phyloP scores from a whole-genome alignment of 495 filamentous ascomycete genomes.

The Podospora pseudocomata region DNA sequence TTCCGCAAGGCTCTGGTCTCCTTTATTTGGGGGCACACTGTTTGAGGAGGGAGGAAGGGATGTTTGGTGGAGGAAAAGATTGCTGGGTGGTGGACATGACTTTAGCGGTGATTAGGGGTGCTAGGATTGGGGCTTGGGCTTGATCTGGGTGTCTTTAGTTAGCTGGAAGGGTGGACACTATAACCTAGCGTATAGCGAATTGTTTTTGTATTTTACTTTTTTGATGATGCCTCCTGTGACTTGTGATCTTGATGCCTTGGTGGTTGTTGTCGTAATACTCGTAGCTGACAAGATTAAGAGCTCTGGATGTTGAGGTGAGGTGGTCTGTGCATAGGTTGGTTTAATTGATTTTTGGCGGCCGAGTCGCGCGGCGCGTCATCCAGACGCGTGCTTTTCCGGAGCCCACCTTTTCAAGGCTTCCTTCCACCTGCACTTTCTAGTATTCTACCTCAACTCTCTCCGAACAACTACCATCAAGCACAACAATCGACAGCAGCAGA shows the following conservation, averaged over 20 bases:
- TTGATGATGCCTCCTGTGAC: background rate
- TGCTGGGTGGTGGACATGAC: background rate
- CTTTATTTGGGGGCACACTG: background rate
- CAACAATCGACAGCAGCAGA: background rate
- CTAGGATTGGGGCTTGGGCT: background rate
- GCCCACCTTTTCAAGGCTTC: background rate
- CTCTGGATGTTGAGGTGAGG: background rate
- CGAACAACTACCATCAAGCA: background rate
- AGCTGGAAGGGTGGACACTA: background rate
- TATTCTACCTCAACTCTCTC: background rate
- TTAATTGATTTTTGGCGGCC: slow-evolving; percentile 23
- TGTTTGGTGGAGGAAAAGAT: background rate
- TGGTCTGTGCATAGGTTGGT: slow-evolving; percentile 1
- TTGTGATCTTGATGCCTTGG: background rate
- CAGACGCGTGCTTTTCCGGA: slow-evolving; percentile 17
- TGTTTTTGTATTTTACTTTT: background rate
- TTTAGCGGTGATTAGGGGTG: background rate
- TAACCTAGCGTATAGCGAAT: background rate
- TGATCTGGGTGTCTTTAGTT: background rate
- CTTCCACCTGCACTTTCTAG: background rate
- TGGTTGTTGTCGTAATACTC: background rate
- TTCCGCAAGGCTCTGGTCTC: background rate
- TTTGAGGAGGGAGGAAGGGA: background rate
- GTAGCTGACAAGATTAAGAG: background rate
- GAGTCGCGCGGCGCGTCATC: slow-evolving; percentile 20